Percentiles rank a stretch among this genome's conserved stretches.
These are phyloP conservation scores for Elsinoe arachidis DNA, from an alignment of 2,329 filamentous ascomycete genomes.

Conservation along the genomic window DNA sequence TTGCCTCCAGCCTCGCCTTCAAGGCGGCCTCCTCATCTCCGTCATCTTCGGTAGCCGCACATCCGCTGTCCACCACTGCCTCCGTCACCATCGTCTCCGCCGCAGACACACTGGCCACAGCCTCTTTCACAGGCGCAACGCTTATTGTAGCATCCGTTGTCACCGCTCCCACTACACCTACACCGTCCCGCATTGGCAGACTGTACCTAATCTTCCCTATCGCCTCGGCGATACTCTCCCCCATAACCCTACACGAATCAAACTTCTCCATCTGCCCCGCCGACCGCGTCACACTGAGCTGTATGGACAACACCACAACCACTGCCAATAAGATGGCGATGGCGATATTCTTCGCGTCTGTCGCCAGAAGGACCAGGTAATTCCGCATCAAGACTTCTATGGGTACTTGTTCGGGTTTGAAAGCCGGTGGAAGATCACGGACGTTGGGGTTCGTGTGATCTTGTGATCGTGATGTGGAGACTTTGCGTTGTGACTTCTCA, in stretches of 20 bases:
- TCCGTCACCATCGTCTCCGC: no score
- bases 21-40: no score
- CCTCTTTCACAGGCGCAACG: no score
- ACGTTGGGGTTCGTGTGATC: background rate
- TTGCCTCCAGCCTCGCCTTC: no score
- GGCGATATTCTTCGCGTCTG: constrained; percentile 46
- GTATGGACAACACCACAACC: background rate
- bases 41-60: no score
- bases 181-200: background rate
- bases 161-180: no score
- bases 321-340: constrained; percentile 34
- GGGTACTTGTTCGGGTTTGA: constrained; percentile 37
- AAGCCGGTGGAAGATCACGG: constrained; percentile 24
- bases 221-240: background rate
- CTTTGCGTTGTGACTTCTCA: background rate
- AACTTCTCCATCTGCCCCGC: background rate
- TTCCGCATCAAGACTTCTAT: constrained; percentile 45
- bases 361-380: constrained; percentile 44
- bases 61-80: no score
- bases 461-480: no score
- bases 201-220: background rate
- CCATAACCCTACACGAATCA: constrained; percentile 8
- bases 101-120: no score
- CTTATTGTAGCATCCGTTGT: background rate
- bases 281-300: background rate